phyloP scores from a whole-genome alignment of 495 filamentous ascomycete species.

The Cryomyces minteri region DNA sequence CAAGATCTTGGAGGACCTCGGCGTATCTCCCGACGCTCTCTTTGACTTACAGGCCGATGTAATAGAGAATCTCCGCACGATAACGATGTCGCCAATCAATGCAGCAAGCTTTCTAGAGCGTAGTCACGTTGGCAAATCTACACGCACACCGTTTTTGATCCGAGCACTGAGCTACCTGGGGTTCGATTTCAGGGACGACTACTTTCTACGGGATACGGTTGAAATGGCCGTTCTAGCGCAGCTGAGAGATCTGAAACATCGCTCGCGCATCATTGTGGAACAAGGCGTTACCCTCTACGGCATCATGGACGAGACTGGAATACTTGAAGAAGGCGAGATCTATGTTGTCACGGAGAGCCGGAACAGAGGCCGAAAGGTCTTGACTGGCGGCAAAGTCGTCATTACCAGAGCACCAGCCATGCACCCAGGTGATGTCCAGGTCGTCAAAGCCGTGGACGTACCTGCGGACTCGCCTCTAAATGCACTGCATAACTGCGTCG shows the following conservation, averaged over 20 bases:
- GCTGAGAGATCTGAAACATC: slow-evolving; percentile 56
- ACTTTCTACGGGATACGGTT: slow-evolving; percentile 42
- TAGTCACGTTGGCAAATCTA: slow-evolving; percentile 32
- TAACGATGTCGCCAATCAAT: slow-evolving; percentile 33
- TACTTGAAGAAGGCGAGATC: slow-evolving; percentile 45
- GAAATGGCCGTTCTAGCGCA: slow-evolving; percentile 45
- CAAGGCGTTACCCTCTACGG: slow-evolving; percentile 58
- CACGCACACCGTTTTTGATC: slow-evolving; percentile 40
- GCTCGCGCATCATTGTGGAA: slow-evolving; percentile 48
- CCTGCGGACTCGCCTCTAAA: slow-evolving; percentile 41
- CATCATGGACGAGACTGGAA: slow-evolving; percentile 65
- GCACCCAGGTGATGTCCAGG: slow-evolving; percentile 66
- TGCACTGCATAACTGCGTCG: slow-evolving; percentile 50
- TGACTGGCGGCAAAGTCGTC: slow-evolving; percentile 22
- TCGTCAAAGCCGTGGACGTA: slow-evolving; percentile 30
- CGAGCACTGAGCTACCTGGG: slow-evolving; percentile 29
- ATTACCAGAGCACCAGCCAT: slow-evolving; percentile 59
- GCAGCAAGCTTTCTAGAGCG: slow-evolving; percentile 47
- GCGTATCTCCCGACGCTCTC: slow-evolving; percentile 36
- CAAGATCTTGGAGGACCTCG: slow-evolving; percentile 65
- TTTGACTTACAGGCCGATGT: slow-evolving; percentile 37
- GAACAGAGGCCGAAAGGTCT: slow-evolving; percentile 9
- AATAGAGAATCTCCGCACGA: slow-evolving; percentile 34
- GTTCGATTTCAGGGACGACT: slow-evolving; percentile 42
- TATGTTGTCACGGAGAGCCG: slow-evolving; percentile 32